These are phyloP conservation scores for Globisporangium polare DNA, from an alignment of 352 stramenopile genomes.

Conservation along the genomic window DNA sequence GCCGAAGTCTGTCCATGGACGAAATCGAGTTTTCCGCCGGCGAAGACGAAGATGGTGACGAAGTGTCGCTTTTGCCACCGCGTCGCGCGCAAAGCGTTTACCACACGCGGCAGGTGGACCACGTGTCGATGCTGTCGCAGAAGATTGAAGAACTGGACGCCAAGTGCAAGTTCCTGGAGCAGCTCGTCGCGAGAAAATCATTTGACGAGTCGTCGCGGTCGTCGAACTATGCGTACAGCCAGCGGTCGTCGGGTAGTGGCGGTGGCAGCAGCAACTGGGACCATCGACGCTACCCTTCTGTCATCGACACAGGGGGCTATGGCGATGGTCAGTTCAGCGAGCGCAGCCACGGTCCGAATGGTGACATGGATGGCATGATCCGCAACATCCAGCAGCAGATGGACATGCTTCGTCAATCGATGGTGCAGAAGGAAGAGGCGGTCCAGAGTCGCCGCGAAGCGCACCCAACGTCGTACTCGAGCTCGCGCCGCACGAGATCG, in stretches of 20 bases:
- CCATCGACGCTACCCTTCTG: slow-evolving; percentile 13
- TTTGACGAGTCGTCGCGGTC: slow-evolving; percentile 30
- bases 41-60: slow-evolving; percentile 39
- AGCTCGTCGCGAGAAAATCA: slow-evolving; percentile 53
- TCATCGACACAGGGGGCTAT: slow-evolving; percentile 12
- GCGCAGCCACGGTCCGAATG: slow-evolving; percentile 25
- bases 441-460: slow-evolving; percentile 45
- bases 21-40: slow-evolving; percentile 33
- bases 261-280: slow-evolving; percentile 9
- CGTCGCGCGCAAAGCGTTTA: slow-evolving; percentile 59
- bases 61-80: slow-evolving; percentile 38
- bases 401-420: slow-evolving; percentile 69
- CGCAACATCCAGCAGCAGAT: slow-evolving; percentile 82
- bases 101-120: slow-evolving; percentile 41
- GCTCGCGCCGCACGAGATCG: slow-evolving; percentile 56
- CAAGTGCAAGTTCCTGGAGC: slow-evolving; percentile 79
- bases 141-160: slow-evolving; percentile 78
- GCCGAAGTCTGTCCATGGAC: slow-evolving; percentile 47
- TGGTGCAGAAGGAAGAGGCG: slow-evolving; percentile 57
- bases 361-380: slow-evolving; percentile 66
- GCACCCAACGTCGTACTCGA: slow-evolving; percentile 60
- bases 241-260: slow-evolving; percentile 8
- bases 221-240: slow-evolving; percentile 10
- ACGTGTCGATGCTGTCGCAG: slow-evolving; percentile 55
- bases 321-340: slow-evolving; percentile 13